These are phyloP conservation scores for Austroboletus festivus DNA, from an alignment of 768 basidiomycete genomes.

Conservation along the genomic window DNA sequence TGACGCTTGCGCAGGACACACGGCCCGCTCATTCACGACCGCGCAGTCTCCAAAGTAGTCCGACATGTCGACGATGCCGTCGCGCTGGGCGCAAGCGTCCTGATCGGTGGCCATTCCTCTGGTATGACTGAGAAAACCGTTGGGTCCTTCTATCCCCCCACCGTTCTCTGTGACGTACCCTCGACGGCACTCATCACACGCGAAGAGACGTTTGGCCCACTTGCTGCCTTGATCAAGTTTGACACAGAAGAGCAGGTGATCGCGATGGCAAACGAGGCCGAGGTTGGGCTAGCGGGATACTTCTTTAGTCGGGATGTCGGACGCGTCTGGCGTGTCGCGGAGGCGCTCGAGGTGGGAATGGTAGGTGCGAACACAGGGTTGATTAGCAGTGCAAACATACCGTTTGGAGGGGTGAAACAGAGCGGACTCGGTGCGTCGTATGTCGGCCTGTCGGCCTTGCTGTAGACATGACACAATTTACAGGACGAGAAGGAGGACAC, in stretches of 20 bases:
- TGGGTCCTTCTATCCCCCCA: slow-evolving; percentile 78
- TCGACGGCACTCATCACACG: slow-evolving; percentile 55
- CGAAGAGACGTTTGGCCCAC: slow-evolving; percentile 96
- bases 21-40: slow-evolving; percentile 88
- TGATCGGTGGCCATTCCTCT: slow-evolving; percentile 81
- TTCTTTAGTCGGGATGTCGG: slow-evolving; percentile 88
- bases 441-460: no score
- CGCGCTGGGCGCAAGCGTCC: slow-evolving; percentile 77
- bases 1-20: no score
- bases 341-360: slow-evolving; percentile 92
- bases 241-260: slow-evolving; percentile 94
- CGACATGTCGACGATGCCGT: slow-evolving; percentile 88
- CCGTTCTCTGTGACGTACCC: slow-evolving; percentile 85
- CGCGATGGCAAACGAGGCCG: slow-evolving; percentile 74
- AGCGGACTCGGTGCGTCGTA: slow-evolving; percentile 70
- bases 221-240: slow-evolving; percentile 86
- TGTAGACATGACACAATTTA: background rate
- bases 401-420: slow-evolving; percentile 91
- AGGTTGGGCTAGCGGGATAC: slow-evolving; percentile 90
- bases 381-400: slow-evolving; percentile 75
- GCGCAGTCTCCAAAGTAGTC: slow-evolving; percentile 82
- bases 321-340: slow-evolving; percentile 91
- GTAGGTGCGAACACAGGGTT: slow-evolving; percentile 81
- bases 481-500: slow-evolving; percentile 82
- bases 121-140: slow-evolving; percentile 38